Evolutionary conservation across 345 rosid genomes (phyloP), one percentile per base, ranked within the genome.

Genomic region (Clarkia xantiana): DNA sequence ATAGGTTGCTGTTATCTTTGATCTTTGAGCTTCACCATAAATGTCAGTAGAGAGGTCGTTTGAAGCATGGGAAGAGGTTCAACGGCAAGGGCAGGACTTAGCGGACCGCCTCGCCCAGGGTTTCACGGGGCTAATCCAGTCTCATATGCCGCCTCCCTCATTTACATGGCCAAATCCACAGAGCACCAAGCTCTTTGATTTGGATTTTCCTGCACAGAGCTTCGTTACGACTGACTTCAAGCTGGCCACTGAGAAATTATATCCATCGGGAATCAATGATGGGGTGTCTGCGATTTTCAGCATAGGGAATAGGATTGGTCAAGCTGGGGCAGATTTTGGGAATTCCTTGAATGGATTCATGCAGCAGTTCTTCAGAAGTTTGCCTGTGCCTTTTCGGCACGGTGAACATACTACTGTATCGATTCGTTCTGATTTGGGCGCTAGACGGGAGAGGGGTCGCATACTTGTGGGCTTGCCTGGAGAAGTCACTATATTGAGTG

Each of bases 31-130:
- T 25, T 25, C n/a, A n/a, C 36, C 2, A 45, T 44, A 51, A 45
- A 89, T 85, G 94, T 89, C 97, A 11, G 82, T 77, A 47, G 97
- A 82, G 64, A 82, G 94, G 56, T 79, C 95, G 20, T 74, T 89
- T 18, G 97, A 85, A 68, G 94, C 94, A 7, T 89, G 97, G 97
- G 97, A 89, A 67, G 94, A 80, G 76, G 94, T 89, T 46, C 97
- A 82, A 55, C 67, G 97, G 52, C 97, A 89, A 19, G 95, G 97
- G 10, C 94, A 70, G 66, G 97, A 85, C 76, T 62, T 89, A 6
- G 95, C 97, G 18, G 97, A 82, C 61, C 54, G 94, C 56, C 70
- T 89, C 11, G 80, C 97, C 11, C 97, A 89, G 58, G 94, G 97
- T 1, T 82, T 89, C 58, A 72, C 84, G 0, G 97, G 95, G 42